Base-by-base conservation (phyloP, 2,329 filamentous ascomycete species). In the Diaporthe batatas region DNA sequence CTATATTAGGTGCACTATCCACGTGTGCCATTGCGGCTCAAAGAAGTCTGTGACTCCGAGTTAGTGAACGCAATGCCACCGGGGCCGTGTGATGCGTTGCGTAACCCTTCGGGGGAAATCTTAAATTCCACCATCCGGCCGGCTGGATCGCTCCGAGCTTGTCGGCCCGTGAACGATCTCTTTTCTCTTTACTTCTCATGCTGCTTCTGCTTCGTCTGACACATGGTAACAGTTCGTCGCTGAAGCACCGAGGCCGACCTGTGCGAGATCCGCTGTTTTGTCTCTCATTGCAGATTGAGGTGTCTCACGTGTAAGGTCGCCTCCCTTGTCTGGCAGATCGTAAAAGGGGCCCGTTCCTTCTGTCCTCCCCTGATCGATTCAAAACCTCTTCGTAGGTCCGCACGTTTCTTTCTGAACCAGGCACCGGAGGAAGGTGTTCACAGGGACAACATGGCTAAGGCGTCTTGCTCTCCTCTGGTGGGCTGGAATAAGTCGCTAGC, bases 401-500 rank as follows among this genome's bases (percentile, higher is more conserved):
- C 21, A 23, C 42, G 32, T 36, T 53, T 34, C 25, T 47, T 23
- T 34, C 6, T 62, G 8, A 42, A 6, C 39, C 25, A 8, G 39
- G 14, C 44, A 65, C 14, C 29, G 32, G 36, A 23, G 34, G 49
- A 25, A 49, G 53, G 23, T 21, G 23, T 16, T 23, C 55, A 39
- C 21, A 25, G 32, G 34, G 57, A 23, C 57, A 25, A 44, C 53
- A 73, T 73, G 72, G 68, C 58, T 36, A 73, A 59, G 34, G 21
- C 70, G 29, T 39, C 59, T 25, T 67, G 25, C 47, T 39, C 23
- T 23, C 54, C 72, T 14, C 29, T 68, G 53, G 58, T 70, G 55
- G 54, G 70, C 64, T 74, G 72, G 72, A 72, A 67, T 36, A 70
- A 62, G 64, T 65, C 65, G 2, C 42, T 70, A 21, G 73, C 70